These are phyloP conservation scores for Penicillium sp. DNA, from an alignment of 2,329 filamentous ascomycete genomes.

Conservation along the genomic window DNA sequence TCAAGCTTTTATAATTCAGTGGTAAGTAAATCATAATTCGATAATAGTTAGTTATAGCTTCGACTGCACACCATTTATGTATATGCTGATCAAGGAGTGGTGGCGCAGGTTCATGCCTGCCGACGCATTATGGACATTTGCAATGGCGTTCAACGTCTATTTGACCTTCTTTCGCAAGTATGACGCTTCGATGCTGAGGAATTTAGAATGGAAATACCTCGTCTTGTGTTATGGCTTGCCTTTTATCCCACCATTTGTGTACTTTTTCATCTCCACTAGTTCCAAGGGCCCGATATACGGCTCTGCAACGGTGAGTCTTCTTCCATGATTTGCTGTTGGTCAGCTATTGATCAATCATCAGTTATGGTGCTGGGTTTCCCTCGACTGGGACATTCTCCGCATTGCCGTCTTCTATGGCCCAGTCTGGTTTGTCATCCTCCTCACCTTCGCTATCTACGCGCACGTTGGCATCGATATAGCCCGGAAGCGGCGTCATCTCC, in stretches of 20 bases:
- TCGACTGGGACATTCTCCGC: conserved; percentile 66
- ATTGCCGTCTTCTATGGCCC: conserved; percentile 67
- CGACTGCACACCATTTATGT: not conserved
- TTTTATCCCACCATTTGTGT: conserved; percentile 63
- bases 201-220: conserved; percentile 68
- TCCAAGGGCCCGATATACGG: conserved; percentile 63
- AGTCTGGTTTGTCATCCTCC: conserved; percentile 39
- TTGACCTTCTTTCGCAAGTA: conserved; percentile 75
- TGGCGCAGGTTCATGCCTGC: conserved; percentile 67
- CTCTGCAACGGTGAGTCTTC: conserved; percentile 55
- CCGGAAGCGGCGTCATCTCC: conserved; percentile 59
- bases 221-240: conserved; percentile 69
- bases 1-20: conserved; percentile 77
- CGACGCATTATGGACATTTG: conserved; percentile 71
- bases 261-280: conserved; percentile 59
- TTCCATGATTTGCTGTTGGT: not conserved
- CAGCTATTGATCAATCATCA: conserved; percentile 20
- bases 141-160: conserved; percentile 82
- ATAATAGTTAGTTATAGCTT: conserved; percentile 16
- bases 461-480: conserved; percentile 37
- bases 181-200: conserved; percentile 59
- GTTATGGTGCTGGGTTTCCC: conserved; percentile 77
- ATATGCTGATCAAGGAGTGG: not conserved
- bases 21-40: conserved; percentile 63
- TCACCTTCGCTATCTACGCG: conserved; percentile 39